Evolutionary conservation across 2,329 filamentous ascomycete species (phyloP), one percentile per base, ranked within the genome.

Genomic region (Ascochyta clinopodiicola): DNA sequence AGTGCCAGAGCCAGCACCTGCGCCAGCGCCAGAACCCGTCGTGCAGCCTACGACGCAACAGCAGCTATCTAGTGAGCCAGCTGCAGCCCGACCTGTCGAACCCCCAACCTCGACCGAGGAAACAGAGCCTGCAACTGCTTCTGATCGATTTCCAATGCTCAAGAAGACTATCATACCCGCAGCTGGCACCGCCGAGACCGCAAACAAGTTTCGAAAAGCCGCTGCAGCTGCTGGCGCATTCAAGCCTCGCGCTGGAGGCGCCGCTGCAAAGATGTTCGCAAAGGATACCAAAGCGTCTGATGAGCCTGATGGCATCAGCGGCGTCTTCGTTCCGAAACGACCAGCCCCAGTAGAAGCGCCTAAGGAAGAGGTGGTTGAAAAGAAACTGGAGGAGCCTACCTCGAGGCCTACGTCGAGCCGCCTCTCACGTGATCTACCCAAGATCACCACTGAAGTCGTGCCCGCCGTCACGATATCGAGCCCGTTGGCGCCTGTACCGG

Each of bases 231-330:
- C 88, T 10, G 83, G 78, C 51, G 84, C 84, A 17, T 98, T 98
- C 78, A 96, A 94, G 69, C 94, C 94, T 19, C 86, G 94, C 54
- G 88, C 88, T 31, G 94, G 94, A 53, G 94, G 93, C 61, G 93
- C 92, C 21, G 92, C 87, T 46, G 92, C 96, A 59, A 88, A 90
- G 46, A 79, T 96, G 48, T 82, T 89, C 51, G 85, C 88, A 46
- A 74, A 74, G 40, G 71, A 75, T 17, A 83, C 86, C 60, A 86
- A 84, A 52, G 74, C 76, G n/a, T 78, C 77, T 3, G 85, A 89
- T 22, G 92, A 89, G 5, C 90, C 92, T 6, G 93, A 97, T 77
- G 94, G 93, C 2, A 96, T 97, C 61, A 96, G 89, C 12, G 86
- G 88, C 35, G 93, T 97, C 34, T 89, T 97, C 22, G 90, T 92